These are phyloP conservation scores for Tremellales sp. DNA, from an alignment of 1,284 basidiomycete species.

Conservation along the genomic window DNA sequence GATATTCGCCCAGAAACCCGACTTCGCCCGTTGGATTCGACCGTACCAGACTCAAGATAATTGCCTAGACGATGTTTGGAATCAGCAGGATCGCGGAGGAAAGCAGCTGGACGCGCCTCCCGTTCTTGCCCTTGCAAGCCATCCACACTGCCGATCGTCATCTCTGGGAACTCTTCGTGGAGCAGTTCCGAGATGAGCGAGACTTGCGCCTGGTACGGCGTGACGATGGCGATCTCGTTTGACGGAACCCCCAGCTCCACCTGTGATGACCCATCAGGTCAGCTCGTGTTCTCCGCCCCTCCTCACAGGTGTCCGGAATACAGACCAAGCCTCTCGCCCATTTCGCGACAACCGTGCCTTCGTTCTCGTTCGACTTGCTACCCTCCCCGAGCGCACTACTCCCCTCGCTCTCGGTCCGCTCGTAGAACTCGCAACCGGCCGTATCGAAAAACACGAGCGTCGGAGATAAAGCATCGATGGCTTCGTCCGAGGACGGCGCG, in stretches of 20 bases:
- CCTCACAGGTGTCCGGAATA: neutral
- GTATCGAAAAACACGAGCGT: slow-evolving; percentile 94
- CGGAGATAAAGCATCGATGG: slow-evolving; percentile 63
- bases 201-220: slow-evolving; percentile 94
- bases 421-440: slow-evolving; percentile 85
- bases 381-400: slow-evolving; percentile 67
- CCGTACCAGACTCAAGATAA: slow-evolving; percentile 81
- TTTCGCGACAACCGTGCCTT: slow-evolving; percentile 73
- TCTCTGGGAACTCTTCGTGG: slow-evolving; percentile 63
- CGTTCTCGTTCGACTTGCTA: slow-evolving; percentile 88
- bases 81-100: neutral
- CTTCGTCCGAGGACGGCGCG: slow-evolving; percentile 53
- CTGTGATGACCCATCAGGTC: slow-evolving; percentile 47
- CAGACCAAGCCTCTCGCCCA: slow-evolving; percentile 77
- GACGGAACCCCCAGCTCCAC: slow-evolving; percentile 65
- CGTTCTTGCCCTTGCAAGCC: slow-evolving; percentile 87
- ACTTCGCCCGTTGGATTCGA: slow-evolving; percentile 81
- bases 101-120: slow-evolving; percentile 30
- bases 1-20: slow-evolving; percentile 85
- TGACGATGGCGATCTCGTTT: slow-evolving; percentile 80
- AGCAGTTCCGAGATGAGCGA: slow-evolving; percentile 69
- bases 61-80: slow-evolving; percentile 57
- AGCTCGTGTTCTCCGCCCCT: neutral
- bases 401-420: slow-evolving; percentile 54
- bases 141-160: slow-evolving; percentile 88